These are phyloP conservation scores for Glomus cerebriforme DNA, from an alignment of 192 early-diverging fungal species.

Conservation along the genomic window DNA sequence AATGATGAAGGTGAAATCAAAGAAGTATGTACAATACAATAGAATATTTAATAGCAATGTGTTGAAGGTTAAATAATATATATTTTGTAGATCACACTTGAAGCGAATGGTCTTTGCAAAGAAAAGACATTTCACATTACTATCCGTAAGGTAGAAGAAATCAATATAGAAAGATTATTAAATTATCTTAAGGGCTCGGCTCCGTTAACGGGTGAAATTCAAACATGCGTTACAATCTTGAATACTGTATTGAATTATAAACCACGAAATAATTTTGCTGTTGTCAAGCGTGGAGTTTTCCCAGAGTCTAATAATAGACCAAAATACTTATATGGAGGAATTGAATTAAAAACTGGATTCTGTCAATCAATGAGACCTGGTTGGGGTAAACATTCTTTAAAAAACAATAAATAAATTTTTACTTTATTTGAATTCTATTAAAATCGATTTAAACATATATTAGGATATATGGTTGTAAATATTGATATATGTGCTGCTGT, in stretches of 20 bases:
- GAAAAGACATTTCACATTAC: slow-evolving; percentile 4
- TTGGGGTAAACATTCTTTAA: not conserved
- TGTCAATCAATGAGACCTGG: slow-evolving; percentile 17
- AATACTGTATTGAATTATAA: slow-evolving; percentile 24
- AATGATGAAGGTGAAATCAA: not conserved
- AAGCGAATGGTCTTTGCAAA: not conserved
- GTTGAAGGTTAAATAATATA: not conserved
- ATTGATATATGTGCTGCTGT: slow-evolving; percentile 5
- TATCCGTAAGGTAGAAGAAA: not conserved
- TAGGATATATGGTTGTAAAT: slow-evolving; percentile 23
- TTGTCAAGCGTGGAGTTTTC: slow-evolving; percentile 14
- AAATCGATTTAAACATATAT: not conserved
- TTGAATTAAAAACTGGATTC: slow-evolving; percentile 11
- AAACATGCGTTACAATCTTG: not conserved
- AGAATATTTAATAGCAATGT: not conserved
- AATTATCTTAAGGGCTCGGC: not conserved
- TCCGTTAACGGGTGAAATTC: not conserved
- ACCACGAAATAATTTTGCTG: not conserved
- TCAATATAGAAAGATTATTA: not conserved
- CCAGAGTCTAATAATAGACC: not conserved
- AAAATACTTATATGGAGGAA: not conserved
- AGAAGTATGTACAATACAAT: not conserved
- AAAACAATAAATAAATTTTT: not conserved
- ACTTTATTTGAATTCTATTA: not conserved
- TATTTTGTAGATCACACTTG: not conserved